Conservation (phyloP, 148 eudicot species). For the Polygonum aviculare region DNA sequence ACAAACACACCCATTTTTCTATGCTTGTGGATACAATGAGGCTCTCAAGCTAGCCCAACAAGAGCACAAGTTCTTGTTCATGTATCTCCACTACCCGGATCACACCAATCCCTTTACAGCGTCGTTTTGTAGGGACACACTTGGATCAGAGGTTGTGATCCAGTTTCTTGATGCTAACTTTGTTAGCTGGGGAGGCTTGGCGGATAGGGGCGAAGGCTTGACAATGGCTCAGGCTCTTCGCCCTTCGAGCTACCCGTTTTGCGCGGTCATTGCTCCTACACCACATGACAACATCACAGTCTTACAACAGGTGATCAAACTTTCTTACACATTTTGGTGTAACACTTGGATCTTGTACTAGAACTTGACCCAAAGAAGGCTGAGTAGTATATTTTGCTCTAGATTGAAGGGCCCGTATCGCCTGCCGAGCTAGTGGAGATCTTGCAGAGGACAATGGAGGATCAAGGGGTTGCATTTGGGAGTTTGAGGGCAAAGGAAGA, state of each 20-base stretch:
- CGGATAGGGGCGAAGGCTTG: slow-evolving; percentile 54
- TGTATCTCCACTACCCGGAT: slow-evolving; percentile 75
- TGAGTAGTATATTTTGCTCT: not conserved
- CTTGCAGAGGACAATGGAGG: slow-evolving; percentile 69
- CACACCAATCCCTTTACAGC: slow-evolving; percentile 48
- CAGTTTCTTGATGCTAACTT: slow-evolving; percentile 82
- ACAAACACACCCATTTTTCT: slow-evolving; percentile 65
- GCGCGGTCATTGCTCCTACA: slow-evolving; percentile 78
- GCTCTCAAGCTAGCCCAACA: slow-evolving; percentile 60
- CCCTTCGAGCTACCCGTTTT: slow-evolving; percentile 67
- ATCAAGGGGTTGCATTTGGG: slow-evolving; percentile 72
- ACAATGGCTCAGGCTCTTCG: slow-evolving; percentile 43
- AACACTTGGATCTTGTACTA: not conserved
- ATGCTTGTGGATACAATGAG: slow-evolving; percentile 61
- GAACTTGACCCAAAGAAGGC: too few relatives aligned
- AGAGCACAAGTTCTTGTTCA: slow-evolving; percentile 61
- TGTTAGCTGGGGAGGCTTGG: slow-evolving; percentile 76
- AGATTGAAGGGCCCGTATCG: slow-evolving; percentile 92
- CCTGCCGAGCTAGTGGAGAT: slow-evolving; percentile 75
- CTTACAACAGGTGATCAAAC: slow-evolving; percentile 50
- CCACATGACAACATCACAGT: slow-evolving; percentile 58
- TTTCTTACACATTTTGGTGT: not conserved
- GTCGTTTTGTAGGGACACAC: slow-evolving; percentile 54
- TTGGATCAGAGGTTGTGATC: slow-evolving; percentile 67
- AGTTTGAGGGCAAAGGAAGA: slow-evolving; percentile 42